Evolutionary conservation across 176 grass and related monocot species (phyloP).

Genomic region (Zoysia japonica): DNA sequence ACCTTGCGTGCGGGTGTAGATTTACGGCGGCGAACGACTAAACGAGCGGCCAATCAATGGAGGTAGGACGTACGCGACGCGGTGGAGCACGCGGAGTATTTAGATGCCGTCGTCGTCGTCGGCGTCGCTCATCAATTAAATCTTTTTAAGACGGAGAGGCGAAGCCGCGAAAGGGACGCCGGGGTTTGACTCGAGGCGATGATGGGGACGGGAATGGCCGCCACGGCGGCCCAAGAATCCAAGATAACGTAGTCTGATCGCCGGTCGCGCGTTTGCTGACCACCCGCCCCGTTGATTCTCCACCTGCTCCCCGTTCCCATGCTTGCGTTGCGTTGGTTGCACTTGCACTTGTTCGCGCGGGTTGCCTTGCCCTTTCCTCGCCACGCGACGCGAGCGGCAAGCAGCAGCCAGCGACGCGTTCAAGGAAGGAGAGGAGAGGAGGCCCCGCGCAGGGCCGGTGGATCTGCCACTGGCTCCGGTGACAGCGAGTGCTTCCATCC

Average conservation of each 20-base stretch:
- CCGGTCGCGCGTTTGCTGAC: constrained; percentile 8
- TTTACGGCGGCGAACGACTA: not conserved
- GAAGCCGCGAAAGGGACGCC: constrained; percentile 13
- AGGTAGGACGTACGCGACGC: not conserved
- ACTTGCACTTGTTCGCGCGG: too few relatives aligned
- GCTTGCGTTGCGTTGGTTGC: not conserved
- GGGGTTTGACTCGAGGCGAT: not conserved
- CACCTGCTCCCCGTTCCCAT: not conserved
- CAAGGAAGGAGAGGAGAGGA: not conserved
- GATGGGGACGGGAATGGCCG: constrained; percentile 4
- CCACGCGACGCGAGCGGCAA: not conserved
- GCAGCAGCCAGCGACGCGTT: constrained; percentile 1
- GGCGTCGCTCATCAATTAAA: not conserved
- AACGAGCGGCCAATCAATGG: not conserved
- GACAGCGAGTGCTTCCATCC: not conserved
- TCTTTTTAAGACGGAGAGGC: not conserved
- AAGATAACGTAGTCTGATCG: constrained; percentile 45
- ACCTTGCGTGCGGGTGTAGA: not conserved
- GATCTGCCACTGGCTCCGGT: not conserved
- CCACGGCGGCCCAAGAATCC: constrained; percentile 19
- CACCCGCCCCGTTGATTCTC: not conserved
- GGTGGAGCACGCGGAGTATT: not conserved
- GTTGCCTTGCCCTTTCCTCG: too few relatives aligned
- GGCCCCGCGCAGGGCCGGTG: not conserved
- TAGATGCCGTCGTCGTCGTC: not conserved